Evolutionary conservation across 768 basidiomycete species (phyloP).

Genomic region (Hypholoma fasciculare): DNA sequence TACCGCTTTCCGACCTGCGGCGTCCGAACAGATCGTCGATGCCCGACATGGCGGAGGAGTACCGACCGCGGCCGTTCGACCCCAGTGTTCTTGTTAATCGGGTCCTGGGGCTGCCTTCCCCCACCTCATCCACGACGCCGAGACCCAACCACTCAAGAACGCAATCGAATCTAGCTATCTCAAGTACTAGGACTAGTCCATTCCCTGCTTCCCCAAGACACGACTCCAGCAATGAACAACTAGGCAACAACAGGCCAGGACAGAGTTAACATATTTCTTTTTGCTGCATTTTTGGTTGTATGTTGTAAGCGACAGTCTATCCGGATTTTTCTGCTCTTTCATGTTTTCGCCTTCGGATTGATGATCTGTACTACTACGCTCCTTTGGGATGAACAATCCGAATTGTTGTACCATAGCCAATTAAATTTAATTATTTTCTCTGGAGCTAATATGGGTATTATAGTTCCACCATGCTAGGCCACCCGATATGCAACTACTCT

Average conservation of each 20-base stretch:
- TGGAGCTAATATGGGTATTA: not conserved
- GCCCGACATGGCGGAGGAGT: conserved; percentile 12
- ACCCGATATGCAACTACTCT: not conserved
- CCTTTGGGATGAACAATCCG: not conserved
- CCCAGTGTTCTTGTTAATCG: conserved; percentile 20
- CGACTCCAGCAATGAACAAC: conserved; percentile 12
- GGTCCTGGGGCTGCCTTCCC: conserved; percentile 28
- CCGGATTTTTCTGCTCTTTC: conserved; percentile 1
- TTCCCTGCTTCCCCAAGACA: conserved; percentile 10
- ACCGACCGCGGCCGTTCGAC: conserved; percentile 14
- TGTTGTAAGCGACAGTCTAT: conserved; percentile 4
- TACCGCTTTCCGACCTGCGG: not conserved
- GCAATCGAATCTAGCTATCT: conserved; percentile 9
- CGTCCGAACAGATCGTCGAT: not conserved
- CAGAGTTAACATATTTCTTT: conserved; percentile 9
- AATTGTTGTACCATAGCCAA: not conserved
- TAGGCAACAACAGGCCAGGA: conserved; percentile 8
- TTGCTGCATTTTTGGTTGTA: not conserved
- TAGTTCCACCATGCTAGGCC: not conserved
- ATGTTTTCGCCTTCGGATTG: not conserved
- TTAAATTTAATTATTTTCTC: not conserved
- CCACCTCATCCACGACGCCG: conserved; percentile 15
- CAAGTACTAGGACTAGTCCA: conserved; percentile 5
- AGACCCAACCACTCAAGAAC: not conserved
- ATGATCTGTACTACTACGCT: not conserved